These are phyloP conservation scores for Phlebiopsis gigantea DNA, from an alignment of 768 basidiomycete genomes.

Conservation along the genomic window DNA sequence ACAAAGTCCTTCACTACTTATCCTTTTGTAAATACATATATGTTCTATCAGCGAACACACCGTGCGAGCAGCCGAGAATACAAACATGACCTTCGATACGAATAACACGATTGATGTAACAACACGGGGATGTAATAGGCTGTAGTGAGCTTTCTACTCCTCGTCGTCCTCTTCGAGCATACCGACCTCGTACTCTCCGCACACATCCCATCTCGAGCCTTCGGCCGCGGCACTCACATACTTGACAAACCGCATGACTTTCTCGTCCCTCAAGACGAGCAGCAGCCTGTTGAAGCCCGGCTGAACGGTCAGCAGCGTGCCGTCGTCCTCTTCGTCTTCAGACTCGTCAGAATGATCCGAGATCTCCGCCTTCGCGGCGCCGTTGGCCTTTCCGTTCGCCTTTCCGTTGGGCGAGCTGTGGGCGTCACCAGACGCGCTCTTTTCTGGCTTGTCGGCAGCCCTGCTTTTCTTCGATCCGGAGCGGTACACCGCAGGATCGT, in stretches of 20 bases:
- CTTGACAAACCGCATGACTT: conserved; percentile 93
- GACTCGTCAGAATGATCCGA: conserved; percentile 11
- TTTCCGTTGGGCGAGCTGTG: conserved; percentile 13
- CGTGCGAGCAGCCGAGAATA: too few species aligned
- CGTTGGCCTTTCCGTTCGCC: conserved; percentile 15
- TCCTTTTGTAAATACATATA: background rate
- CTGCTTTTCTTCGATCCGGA: conserved; percentile 29
- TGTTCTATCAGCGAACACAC: too few species aligned
- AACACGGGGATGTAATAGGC: too few species aligned
- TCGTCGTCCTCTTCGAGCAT: conserved; percentile 59
- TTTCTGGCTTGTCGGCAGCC: conserved; percentile 5
- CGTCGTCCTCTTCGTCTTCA: conserved; percentile 57
- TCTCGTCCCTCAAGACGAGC: conserved; percentile 86
- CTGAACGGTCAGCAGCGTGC: conserved; percentile 80
- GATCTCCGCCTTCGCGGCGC: conserved; percentile 14
- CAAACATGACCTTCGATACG: background rate
- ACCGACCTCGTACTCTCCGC: conserved; percentile 88
- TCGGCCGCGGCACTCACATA: conserved; percentile 87
- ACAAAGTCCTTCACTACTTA: too few species aligned
- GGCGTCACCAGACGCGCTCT: background rate
- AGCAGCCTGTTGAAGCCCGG: conserved; percentile 88
- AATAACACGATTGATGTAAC: background rate
- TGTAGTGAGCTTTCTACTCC: background rate
- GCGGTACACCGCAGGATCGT: conserved; percentile 93
- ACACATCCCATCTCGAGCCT: conserved; percentile 91